Percentiles rank a stretch among this genome's conserved stretches.
phyloP scores from a whole-genome alignment of 192 early-diverging fungal species.

The Coemansia sp. region DNA sequence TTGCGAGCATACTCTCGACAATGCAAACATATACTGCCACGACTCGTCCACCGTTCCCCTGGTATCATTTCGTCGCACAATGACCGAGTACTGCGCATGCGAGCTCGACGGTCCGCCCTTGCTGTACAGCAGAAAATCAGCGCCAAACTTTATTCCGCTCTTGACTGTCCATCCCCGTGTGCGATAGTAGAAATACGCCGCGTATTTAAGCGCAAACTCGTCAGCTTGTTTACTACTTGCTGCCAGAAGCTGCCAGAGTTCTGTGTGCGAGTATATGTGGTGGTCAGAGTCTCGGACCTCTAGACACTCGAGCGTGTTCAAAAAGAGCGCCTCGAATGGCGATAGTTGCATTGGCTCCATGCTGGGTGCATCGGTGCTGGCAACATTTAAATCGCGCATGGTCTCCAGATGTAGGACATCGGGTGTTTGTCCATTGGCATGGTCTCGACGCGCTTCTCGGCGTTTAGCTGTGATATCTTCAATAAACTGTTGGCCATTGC shows the following conservation, averaged over 20 bases:
- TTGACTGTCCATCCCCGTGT: constrained; percentile 80
- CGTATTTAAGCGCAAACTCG: constrained; percentile 67
- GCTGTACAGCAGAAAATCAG: constrained; percentile 63
- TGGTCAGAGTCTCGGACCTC: constrained; percentile 36
- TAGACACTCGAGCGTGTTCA: constrained; percentile 61
- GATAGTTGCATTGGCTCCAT: constrained; percentile 70
- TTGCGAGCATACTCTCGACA: constrained; percentile 39
- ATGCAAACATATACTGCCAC: constrained; percentile 45
- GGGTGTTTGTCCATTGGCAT: background rate
- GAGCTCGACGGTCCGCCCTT: constrained; percentile 31
- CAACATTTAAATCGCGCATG: constrained; percentile 7
- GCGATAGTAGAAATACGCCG: constrained; percentile 81
- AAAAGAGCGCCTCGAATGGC: constrained; percentile 73
- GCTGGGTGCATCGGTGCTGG: background rate
- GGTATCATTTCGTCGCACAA: constrained; percentile 6
- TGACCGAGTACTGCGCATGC: constrained; percentile 46
- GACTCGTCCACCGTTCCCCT: constrained; percentile 6
- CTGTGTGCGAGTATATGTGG: background rate
- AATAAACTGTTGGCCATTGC: constrained; percentile 1
- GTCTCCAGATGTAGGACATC: background rate
- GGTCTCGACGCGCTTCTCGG: constrained; percentile 16
- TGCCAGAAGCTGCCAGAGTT: constrained; percentile 21
- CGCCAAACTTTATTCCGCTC: constrained; percentile 81
- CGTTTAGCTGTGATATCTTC: constrained; percentile 40
- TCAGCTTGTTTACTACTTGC: constrained; percentile 5